Conservation (phyloP, 139 green algal species). For the Yamagishiella unicocca region DNA sequence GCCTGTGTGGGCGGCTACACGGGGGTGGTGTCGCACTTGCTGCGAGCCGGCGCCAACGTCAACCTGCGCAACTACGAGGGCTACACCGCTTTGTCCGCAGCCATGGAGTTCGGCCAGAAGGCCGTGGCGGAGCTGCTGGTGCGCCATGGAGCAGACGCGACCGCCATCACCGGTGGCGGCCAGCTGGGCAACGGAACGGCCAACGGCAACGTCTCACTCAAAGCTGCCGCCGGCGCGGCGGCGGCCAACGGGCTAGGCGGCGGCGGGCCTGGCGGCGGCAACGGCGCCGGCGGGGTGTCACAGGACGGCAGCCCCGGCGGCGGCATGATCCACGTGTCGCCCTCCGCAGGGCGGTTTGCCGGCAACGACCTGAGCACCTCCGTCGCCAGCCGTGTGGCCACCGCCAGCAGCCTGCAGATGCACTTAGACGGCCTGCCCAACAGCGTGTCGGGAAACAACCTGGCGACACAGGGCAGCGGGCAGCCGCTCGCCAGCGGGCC, state of each 20-base stretch:
- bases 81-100: slow-evolving; percentile 38
- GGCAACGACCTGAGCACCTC: not conserved
- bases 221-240: slow-evolving; percentile 5
- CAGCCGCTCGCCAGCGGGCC: not conserved
- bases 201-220: slow-evolving; percentile 17
- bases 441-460: not conserved
- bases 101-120: slow-evolving; percentile 44
- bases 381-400: not conserved
- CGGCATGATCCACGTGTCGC: not conserved
- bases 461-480: not conserved
- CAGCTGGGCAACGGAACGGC: not conserved
- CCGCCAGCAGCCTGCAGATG: not conserved
- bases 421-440: slow-evolving; percentile 39
- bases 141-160: slow-evolving; percentile 19
- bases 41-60: slow-evolving; percentile 37
- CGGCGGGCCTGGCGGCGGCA: not conserved
- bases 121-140: slow-evolving; percentile 42
- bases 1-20: slow-evolving; percentile 47
- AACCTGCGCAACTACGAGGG: slow-evolving; percentile 51
- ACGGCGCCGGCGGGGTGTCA: not conserved
- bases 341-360: not conserved
- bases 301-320: not conserved
- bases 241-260: not conserved
- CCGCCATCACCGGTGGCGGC: slow-evolving; percentile 11
- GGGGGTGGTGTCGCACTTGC: slow-evolving; percentile 40